Evolutionary conservation across 2,329 filamentous ascomycete species (phyloP), one percentile per base, ranked within the genome.

Genomic region (Zelopaecilomyces penicillatus): DNA sequence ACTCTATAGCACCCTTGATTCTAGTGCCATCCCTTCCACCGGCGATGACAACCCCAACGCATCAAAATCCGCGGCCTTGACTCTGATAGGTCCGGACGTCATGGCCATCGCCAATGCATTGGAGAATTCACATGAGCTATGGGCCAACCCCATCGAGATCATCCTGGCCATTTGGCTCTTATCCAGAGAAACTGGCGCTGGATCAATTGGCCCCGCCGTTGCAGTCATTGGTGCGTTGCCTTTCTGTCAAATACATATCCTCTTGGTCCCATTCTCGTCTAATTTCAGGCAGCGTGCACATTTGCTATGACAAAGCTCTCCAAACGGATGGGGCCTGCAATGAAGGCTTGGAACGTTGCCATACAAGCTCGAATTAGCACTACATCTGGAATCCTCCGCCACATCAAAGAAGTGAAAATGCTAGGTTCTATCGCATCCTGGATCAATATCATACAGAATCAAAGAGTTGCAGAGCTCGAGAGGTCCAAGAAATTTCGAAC

Each of bases 71-170:
- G 62, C 64, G 0, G 58, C 66, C 0, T 50, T 72, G 38, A 71
- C 70, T 4, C 53, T 73, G 5, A 72, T 73, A 65, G 68, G 62
- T 34, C 58, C 66, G 3, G 70, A 74, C 34, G 60, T 71, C 11
- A 68, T 69, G 42, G 60, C 63, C 1, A 64, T 72, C 8, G 55
- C 56, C 2, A 50, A 54, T 0, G 63, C 64, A 0, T 61, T 65
- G 38, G 52, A 56, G n/a, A 58, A 51, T 0, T 48, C 69, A 30
- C 70, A 71, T 41, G 67, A 71, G 27, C 45, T 65, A 2, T 70
- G 67, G 67, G 65, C 62, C 1, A 63, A 57, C 31, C 42, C 61
- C 1, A 51, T 74, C 0, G 67, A 75, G 46, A 65, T 71, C 19
- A 61, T 50, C 2, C 40, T 75, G 11, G 68, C 67, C 1, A 62